A percentile compares a stretch with the other conserved stretches of the same genome.
Evolutionary conservation across 805 yeast species (phyloP).

Genomic region (Komagataella populi): DNA sequence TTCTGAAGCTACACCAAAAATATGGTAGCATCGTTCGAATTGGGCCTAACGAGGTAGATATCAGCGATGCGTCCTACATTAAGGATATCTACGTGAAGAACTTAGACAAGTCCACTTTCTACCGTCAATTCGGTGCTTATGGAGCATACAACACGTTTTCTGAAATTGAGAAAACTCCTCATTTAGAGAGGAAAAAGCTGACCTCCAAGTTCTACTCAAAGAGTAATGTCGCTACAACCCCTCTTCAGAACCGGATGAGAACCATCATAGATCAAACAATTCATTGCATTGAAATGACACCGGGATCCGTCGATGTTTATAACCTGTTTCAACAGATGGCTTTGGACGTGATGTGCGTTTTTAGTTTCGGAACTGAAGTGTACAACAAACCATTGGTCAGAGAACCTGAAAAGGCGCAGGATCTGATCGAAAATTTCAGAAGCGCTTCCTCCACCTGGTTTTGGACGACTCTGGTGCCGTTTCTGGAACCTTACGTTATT

Average conservation of each 20-base stretch:
- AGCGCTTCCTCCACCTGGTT: constrained; percentile 47
- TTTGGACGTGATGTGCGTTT: constrained; percentile 52
- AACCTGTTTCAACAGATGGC: constrained; percentile 58
- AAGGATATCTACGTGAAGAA: constrained; percentile 44
- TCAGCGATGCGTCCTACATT: constrained; percentile 34
- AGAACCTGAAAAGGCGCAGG: constrained; percentile 21
- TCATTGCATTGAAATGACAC: constrained; percentile 9
- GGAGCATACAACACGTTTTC: constrained; percentile 49
- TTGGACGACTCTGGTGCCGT: constrained; percentile 51
- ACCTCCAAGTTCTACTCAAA: constrained; percentile 32
- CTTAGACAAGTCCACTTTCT: constrained; percentile 43
- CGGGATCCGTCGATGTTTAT: constrained; percentile 35
- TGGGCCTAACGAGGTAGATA: constrained; percentile 48
- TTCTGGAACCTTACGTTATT: constrained; percentile 36
- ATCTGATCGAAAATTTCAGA: constrained; percentile 29
- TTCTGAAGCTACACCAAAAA: constrained; percentile 33
- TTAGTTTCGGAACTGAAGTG: constrained; percentile 36
- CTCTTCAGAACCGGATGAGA: constrained; percentile 20
- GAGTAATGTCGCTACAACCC: constrained; percentile 18
- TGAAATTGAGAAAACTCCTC: constrained; percentile 32
- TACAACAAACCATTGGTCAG: constrained; percentile 30
- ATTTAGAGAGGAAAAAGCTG: constrained; percentile 25
- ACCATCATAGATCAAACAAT: constrained; percentile 17
- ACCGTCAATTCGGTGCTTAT: constrained; percentile 45
- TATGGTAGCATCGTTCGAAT: constrained; percentile 55